These are phyloP conservation scores for Heterobasidion irregulare DNA, from an alignment of 1,284 basidiomycete species.

Conservation along the genomic window DNA sequence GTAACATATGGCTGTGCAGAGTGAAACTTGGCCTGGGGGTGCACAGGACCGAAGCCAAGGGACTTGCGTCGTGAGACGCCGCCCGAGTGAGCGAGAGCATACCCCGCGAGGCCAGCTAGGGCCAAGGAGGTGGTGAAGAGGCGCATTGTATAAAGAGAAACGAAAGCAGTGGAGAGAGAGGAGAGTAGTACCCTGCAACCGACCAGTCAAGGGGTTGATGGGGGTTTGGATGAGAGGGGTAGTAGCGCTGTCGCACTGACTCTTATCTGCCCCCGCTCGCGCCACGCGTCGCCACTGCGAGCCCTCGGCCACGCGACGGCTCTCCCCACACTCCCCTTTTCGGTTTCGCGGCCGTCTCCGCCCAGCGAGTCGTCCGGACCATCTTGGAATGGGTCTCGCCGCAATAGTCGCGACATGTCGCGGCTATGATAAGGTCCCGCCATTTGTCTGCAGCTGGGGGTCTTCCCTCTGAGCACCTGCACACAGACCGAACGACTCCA, in stretches of 20 bases:
- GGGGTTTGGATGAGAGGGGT: neutral
- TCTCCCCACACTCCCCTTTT: neutral
- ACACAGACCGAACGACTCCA: too few relatives aligned
- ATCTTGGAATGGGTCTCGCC: neutral
- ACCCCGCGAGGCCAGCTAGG: slow-evolving; percentile 27
- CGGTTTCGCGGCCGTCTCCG: neutral
- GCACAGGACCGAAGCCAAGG: slow-evolving; percentile 70
- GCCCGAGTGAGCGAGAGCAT: slow-evolving; percentile 21
- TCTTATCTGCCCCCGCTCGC: slow-evolving; percentile 1
- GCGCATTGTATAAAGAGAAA: slow-evolving; percentile 17
- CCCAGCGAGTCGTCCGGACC: neutral
- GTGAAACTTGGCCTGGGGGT: slow-evolving; percentile 63
- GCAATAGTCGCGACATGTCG: too few relatives aligned
- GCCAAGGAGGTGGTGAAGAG: slow-evolving; percentile 23
- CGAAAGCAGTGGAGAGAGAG: neutral
- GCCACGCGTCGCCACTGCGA: neutral
- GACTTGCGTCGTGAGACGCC: slow-evolving; percentile 56
- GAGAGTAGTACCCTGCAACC: slow-evolving; percentile 2
- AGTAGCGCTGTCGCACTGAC: neutral
- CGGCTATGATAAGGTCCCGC: too few relatives aligned
- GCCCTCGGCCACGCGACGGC: neutral
- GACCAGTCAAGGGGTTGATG: slow-evolving; percentile 8
- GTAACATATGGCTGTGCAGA: slow-evolving; percentile 38
- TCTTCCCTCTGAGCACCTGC: too few relatives aligned
- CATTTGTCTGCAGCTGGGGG: too few relatives aligned